Evolutionary conservation across 2,329 filamentous ascomycete genomes (phyloP), one percentile per base, ranked within the genome.

Genomic region (Nigrospora oryzae): DNA sequence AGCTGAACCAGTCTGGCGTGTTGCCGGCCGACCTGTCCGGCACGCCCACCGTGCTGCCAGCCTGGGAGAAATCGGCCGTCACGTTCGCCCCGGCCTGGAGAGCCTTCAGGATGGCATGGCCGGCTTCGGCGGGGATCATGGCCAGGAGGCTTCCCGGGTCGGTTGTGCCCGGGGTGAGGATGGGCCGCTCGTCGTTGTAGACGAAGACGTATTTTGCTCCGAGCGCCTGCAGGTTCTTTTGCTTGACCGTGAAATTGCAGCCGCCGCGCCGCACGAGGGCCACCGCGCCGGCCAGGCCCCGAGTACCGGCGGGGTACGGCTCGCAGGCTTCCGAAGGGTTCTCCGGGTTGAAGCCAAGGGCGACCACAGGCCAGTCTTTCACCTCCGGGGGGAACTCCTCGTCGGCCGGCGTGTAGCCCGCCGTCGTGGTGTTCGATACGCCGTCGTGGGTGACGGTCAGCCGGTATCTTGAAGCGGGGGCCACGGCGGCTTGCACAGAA

Each of bases 1-100:
- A 62, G 19, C 58, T 65, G 45, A 55, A 66, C 1, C 11, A n/a
- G 34, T 46, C 43, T 6, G 31, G 37, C 28, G 35, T 48, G 35
- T 37, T 37, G 23, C 42, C 42, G n/a, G 16, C 30, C n/a, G 35
- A 7, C 17, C 55, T 49, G 35, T 43, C 36, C 17, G 35, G 35
- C 19, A 43, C 34, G 10, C 28, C 42, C 4, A 38, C 42, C 19
- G 31, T 35, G 34, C 33, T 31, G 28, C 35, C 36, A 10, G 42
- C 3, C 4, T 35, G 30, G 10, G 42, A 44, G 36, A 44, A 44
- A 13, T 38, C 36, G 42, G 42, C 42, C 6, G 37, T 38, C 16
- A 44, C 36, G 15, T 13, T 44, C 11, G 15, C 36, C 12, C 23
- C 23, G 16, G 36, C 36, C 5, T 31, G 15, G 7, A 44, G 23